A percentile compares a stretch with the other conserved stretches of the same genome.
phyloP scores from a whole-genome alignment of 805 yeast species.

The Nematodospora valgi region DNA sequence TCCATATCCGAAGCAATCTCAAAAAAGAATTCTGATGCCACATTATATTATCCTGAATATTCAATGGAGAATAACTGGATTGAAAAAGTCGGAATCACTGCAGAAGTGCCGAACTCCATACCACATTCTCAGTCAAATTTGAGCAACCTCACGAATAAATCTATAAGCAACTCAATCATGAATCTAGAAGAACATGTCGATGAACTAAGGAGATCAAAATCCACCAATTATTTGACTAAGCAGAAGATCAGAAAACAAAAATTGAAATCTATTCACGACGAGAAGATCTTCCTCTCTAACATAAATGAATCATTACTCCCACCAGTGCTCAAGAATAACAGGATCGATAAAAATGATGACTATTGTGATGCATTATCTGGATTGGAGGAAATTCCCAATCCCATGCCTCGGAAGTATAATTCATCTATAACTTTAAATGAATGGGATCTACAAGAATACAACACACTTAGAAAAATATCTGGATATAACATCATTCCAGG shows the following conservation, averaged over 20 bases:
- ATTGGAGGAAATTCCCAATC: conserved; percentile 16
- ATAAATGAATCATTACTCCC: conserved; percentile 31
- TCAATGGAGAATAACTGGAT: conserved; percentile 1
- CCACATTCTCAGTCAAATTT: background rate
- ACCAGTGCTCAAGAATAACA: conserved; percentile 27
- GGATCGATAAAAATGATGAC: conserved; percentile 14
- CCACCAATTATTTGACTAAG: conserved; percentile 18
- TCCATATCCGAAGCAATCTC: background rate
- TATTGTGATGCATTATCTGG: conserved; percentile 19
- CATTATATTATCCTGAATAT: conserved; percentile 3
- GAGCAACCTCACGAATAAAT: background rate
- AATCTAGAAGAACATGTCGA: conserved; percentile 4
- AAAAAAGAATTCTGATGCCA: conserved; percentile 4
- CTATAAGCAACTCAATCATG: conserved; percentile 1
- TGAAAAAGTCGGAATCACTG: background rate
- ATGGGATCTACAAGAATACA: conserved; percentile 1
- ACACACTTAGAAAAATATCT: conserved; percentile 1
- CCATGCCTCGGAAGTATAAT: background rate
- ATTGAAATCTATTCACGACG: conserved; percentile 27
- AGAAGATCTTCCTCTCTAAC: conserved; percentile 23
- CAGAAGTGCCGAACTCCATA: background rate
- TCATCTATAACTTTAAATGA: background rate
- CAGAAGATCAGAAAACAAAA: conserved; percentile 14
- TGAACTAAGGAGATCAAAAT: conserved; percentile 22
- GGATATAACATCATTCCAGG: conserved; percentile 3